A percentile compares a stretch with the other conserved stretches of the same genome.
These are phyloP conservation scores for Fusarium coicis DNA, from an alignment of 2,329 filamentous ascomycete genomes.

Conservation along the genomic window DNA sequence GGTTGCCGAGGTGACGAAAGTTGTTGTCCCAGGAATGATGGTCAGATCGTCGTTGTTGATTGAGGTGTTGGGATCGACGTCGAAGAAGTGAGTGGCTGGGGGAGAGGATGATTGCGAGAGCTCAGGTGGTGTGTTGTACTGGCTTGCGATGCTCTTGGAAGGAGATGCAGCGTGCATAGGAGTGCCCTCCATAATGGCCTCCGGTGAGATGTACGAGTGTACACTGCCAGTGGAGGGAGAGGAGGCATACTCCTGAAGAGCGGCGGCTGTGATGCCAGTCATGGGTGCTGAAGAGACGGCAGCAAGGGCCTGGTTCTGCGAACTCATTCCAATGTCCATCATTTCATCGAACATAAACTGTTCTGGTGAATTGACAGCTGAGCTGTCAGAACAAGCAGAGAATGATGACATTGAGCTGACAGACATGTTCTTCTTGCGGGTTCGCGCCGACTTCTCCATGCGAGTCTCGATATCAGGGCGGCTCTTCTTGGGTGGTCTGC, in stretches of 20 bases:
- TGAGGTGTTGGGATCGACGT: slow-evolving; percentile 55
- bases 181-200: slow-evolving; percentile 54
- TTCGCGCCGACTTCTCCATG: slow-evolving; percentile 65
- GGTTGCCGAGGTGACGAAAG: slow-evolving; percentile 48
- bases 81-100: slow-evolving; percentile 60
- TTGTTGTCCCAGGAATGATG: slow-evolving; percentile 45
- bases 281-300: slow-evolving; percentile 60
- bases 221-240: slow-evolving; percentile 55
- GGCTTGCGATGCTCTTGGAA: slow-evolving; percentile 61
- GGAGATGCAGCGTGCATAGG: slow-evolving; percentile 58
- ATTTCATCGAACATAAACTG: slow-evolving; percentile 62
- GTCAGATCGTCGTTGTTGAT: slow-evolving; percentile 47
- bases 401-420: slow-evolving; percentile 63
- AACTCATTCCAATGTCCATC: slow-evolving; percentile 54
- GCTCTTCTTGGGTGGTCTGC: slow-evolving; percentile 68
- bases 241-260: slow-evolving; percentile 47
- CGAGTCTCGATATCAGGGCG: slow-evolving; percentile 67
- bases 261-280: slow-evolving; percentile 48
- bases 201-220: slow-evolving; percentile 61
- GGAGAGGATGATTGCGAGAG: slow-evolving; percentile 71
- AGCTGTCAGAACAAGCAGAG: slow-evolving; percentile 68
- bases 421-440: slow-evolving; percentile 66
- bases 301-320: slow-evolving; percentile 44
- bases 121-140: slow-evolving; percentile 68
- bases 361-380: slow-evolving; percentile 63